phyloP scores from a whole-genome alignment of 2,329 filamentous ascomycete genomes.

The Cryphonectria carpinicola region DNA sequence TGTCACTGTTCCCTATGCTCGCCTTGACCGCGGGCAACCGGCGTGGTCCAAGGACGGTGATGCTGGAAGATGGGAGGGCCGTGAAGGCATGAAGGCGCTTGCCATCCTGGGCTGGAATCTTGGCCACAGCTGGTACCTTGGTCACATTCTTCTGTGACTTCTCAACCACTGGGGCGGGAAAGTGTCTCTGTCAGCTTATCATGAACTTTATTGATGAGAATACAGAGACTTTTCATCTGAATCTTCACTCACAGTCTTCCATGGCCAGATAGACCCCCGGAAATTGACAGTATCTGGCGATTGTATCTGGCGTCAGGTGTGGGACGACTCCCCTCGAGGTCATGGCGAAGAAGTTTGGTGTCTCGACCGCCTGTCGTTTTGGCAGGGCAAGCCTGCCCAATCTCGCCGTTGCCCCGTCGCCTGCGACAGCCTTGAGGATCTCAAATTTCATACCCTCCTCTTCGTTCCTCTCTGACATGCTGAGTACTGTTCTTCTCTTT shows the following conservation, averaged over 20 bases:
- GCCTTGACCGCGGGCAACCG: conserved; percentile 75
- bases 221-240: conserved; percentile 13
- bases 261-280: conserved; percentile 77
- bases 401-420: conserved; percentile 56
- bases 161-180: conserved; percentile 54
- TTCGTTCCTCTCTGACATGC: conserved; percentile 28
- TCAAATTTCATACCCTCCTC: conserved; percentile 47
- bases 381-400: conserved; percentile 68
- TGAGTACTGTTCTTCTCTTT: conserved; percentile 1
- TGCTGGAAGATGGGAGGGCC: conserved; percentile 65
- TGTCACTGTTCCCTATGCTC: conserved; percentile 71
- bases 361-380: conserved; percentile 70
- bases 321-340: conserved; percentile 85
- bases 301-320: conserved; percentile 86
- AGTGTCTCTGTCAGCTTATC: background rate
- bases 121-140: conserved; percentile 50
- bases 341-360: conserved; percentile 79
- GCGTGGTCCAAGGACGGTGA: conserved; percentile 77
- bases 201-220: background rate
- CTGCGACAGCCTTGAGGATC: conserved; percentile 47
- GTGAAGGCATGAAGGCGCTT: conserved; percentile 77
- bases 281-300: conserved; percentile 67
- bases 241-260: conserved; percentile 79
- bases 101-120: conserved; percentile 42
- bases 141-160: conserved; percentile 43